phyloP scores from a whole-genome alignment of 257 asterid species.

The Oldenlandia corymbosa region DNA sequence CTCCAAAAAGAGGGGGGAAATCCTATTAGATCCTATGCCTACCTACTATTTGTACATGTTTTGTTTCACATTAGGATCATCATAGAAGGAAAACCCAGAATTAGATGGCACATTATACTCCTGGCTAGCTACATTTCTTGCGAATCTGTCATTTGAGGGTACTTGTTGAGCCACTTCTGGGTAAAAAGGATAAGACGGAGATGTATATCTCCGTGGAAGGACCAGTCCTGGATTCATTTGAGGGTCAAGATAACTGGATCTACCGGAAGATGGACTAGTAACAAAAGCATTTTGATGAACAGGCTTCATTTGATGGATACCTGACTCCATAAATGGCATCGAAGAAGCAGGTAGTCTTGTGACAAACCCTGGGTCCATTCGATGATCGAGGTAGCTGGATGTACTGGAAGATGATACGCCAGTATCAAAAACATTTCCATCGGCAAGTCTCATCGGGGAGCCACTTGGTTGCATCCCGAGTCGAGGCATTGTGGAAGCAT shows the following conservation, averaged over 20 bases:
- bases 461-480: slow-evolving; percentile 16
- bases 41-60: slow-evolving; percentile 35
- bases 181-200: slow-evolving; percentile 24
- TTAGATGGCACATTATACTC: slow-evolving; percentile 39
- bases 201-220: slow-evolving; percentile 19
- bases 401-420: slow-evolving; percentile 25
- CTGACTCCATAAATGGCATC: slow-evolving; percentile 24
- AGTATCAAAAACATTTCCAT: slow-evolving; percentile 28
- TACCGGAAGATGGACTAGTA: slow-evolving; percentile 20
- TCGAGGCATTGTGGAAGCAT: slow-evolving; percentile 31
- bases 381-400: slow-evolving; percentile 22
- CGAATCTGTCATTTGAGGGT: slow-evolving; percentile 30
- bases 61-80: slow-evolving; percentile 35
- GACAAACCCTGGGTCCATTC: slow-evolving; percentile 18
- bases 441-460: slow-evolving; percentile 23
- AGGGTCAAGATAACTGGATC: slow-evolving; percentile 28
- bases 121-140: slow-evolving; percentile 30
- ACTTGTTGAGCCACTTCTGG: slow-evolving; percentile 29
- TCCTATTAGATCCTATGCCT: too few relatives aligned
- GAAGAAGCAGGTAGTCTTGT: neutral
- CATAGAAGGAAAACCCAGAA: slow-evolving; percentile 34
- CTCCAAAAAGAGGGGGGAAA: too few relatives aligned
- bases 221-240: slow-evolving; percentile 24
- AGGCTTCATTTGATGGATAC: slow-evolving; percentile 24
- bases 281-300: slow-evolving; percentile 25